Base-by-base conservation (phyloP, 805 yeast genomes). In the Kodamaea sagamina region DNA sequence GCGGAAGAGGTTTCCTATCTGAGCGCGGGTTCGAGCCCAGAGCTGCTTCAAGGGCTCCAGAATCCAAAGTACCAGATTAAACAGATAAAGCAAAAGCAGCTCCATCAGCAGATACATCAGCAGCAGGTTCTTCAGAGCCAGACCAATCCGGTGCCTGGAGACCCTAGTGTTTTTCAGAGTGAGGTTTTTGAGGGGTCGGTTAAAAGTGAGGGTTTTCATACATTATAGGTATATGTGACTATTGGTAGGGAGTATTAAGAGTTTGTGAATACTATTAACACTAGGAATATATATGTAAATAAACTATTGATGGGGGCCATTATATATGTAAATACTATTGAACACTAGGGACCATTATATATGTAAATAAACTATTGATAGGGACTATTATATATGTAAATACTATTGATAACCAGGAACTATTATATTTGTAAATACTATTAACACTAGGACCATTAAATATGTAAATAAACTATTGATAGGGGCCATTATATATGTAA, bases 11-110 rank as follows among this genome's bases (percentile, higher is more conserved):
- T 13, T 6, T 28, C 10, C 8, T 35, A 32, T n/a, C 38, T 27
- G 34, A 32, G 34, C 28, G 31, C 25, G 8, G 43, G 32, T 12
- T 18, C 32, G 12, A 28, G 41, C 11, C 32, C 41, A 18, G 34
- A 37, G 26, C 34, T 29, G 34, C 10, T 29, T 13, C 34, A 29
- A 15, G 17, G 34, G 6, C 34, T 15, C 17, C 34, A 29, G 11
- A 15, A 29, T 4, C 34, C 34, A 8, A 29, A 29, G 34, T 29
- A 6, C 7, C 34, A 29, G 19, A 15, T 29, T 29, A 15, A 29
- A 6, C 31, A 6, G 13, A 6, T 27, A 16, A 27, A 27, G 6
- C 31, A 6, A 9, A 29, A 29, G 18, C 17, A 29, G 10, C 17
- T 15, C 19, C 34, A 29, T 15, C 34, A 28, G 10, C 32, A 29